These are phyloP conservation scores for Prunus padus DNA, from an alignment of 306 rosid species.

Conservation along the genomic window DNA sequence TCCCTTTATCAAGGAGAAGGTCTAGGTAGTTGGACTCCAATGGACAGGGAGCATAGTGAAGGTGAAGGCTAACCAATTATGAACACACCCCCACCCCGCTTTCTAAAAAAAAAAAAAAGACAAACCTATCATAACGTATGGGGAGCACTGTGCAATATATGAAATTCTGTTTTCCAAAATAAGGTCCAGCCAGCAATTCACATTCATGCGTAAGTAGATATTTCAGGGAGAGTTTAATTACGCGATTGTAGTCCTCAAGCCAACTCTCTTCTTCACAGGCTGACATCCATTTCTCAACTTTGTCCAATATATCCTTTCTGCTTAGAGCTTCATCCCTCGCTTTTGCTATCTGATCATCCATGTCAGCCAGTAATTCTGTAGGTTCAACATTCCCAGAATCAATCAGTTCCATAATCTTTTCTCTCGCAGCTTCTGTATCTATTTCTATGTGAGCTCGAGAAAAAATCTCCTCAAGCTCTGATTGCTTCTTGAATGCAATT, in stretches of 20 bases:
- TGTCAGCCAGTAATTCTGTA: constrained; percentile 80
- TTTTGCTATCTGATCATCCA: constrained; percentile 89
- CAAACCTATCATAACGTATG: no score
- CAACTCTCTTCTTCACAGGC: constrained; percentile 99
- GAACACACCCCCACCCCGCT: no score
- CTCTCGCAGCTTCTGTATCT: constrained; percentile 88
- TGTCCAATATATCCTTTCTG: constrained; percentile 96
- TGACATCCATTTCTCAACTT: constrained; percentile 99
- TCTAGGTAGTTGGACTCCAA: background rate
- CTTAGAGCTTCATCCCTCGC: constrained; percentile 94
- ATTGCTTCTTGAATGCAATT: constrained; percentile 93
- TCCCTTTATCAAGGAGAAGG: background rate
- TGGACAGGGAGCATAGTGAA: background rate
- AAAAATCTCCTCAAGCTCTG: constrained; percentile 90
- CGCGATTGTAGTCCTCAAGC: constrained; percentile 99
- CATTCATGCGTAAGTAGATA: background rate
- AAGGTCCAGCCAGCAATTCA: background rate
- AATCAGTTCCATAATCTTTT: constrained; percentile 77
- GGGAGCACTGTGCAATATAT: background rate
- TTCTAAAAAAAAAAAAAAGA: no score
- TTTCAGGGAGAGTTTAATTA: constrained; percentile 30
- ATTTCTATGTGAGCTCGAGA: constrained; percentile 80
- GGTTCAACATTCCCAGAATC: constrained; percentile 90
- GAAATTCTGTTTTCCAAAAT: background rate
- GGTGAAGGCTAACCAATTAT: background rate